Conservation (phyloP, 495 filamentous ascomycete species). For the Thermochaetoides thermophila region DNA sequence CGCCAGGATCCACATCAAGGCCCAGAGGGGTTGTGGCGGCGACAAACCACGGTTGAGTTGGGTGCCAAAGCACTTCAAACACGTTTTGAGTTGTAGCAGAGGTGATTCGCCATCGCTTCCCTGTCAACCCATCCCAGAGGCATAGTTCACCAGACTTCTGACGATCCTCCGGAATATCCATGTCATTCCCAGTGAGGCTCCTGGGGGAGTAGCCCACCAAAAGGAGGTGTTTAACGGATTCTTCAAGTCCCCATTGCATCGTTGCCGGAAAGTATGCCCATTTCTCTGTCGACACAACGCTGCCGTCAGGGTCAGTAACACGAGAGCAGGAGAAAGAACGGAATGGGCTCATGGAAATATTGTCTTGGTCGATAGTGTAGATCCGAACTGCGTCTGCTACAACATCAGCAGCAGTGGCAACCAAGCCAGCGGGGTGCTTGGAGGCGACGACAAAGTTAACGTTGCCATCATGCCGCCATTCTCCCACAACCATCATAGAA, state of each 20-base stretch:
- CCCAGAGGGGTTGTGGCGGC: slow-evolving; percentile 44
- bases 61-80: slow-evolving; percentile 73
- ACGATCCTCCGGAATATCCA: slow-evolving; percentile 38
- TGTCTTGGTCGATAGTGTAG: slow-evolving; percentile 23
- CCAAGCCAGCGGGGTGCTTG: slow-evolving; percentile 22
- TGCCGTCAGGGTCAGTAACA: slow-evolving; percentile 28
- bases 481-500: slow-evolving; percentile 29
- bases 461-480: slow-evolving; percentile 47
- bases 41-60: slow-evolving; percentile 39
- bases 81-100: slow-evolving; percentile 49
- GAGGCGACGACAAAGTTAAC: slow-evolving; percentile 60
- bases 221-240: slow-evolving; percentile 39
- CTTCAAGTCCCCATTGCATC: slow-evolving; percentile 52
- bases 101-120: slow-evolving; percentile 30
- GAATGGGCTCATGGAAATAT: slow-evolving; percentile 19
- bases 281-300: slow-evolving; percentile 27
- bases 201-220: slow-evolving; percentile 64
- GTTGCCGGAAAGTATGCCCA: slow-evolving; percentile 54
- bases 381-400: slow-evolving; percentile 33
- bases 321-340: slow-evolving; percentile 31
- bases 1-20: slow-evolving; percentile 24
- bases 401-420: slow-evolving; percentile 39
- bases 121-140: slow-evolving; percentile 48
- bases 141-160: slow-evolving; percentile 51
- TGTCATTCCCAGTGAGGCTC: slow-evolving; percentile 33